Conservation (phyloP, 441 rosid genomes). For the Aquilaria agallochum region DNA sequence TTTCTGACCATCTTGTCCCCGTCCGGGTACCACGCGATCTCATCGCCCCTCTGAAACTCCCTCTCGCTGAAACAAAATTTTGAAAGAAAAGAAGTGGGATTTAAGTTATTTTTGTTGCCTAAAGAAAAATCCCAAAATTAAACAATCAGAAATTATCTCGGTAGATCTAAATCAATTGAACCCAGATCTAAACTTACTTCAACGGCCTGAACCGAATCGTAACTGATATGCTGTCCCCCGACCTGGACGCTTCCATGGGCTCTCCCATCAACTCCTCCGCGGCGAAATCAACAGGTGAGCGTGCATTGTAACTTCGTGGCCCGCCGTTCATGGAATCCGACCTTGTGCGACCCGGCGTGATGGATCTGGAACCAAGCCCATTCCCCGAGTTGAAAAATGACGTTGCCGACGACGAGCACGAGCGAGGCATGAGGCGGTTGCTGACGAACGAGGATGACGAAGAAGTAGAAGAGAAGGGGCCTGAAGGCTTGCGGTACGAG, state of each 20-base stretch:
- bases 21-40: conserved; percentile 95
- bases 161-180: conserved; percentile 46
- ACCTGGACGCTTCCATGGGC: conserved; percentile 53
- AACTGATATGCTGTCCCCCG: conserved; percentile 92
- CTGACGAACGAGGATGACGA: conserved; percentile 69
- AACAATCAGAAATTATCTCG: conserved; percentile 11
- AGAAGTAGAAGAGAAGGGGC: conserved; percentile 74
- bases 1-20: conserved; percentile 89
- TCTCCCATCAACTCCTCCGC: conserved; percentile 71
- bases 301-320: conserved; percentile 35
- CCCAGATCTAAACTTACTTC: conserved; percentile 88
- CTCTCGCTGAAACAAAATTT: conserved; percentile 64
- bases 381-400: conserved; percentile 44
- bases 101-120: conserved; percentile 12
- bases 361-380: conserved; percentile 65
- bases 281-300: conserved; percentile 51
- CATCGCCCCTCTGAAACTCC: conserved; percentile 95
- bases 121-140: conserved; percentile 11
- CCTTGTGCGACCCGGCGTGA: conserved; percentile 63
- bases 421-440: conserved; percentile 68
- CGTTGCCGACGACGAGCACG: conserved; percentile 81
- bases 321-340: conserved; percentile 49
- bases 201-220: conserved; percentile 96
- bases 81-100: conserved; percentile 7
- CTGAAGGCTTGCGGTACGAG: conserved; percentile 64